Percentiles rank a stretch among this genome's conserved stretches.
phyloP scores from a whole-genome alignment of 2,329 filamentous ascomycete species.

The Ophiostoma angusticollis region DNA sequence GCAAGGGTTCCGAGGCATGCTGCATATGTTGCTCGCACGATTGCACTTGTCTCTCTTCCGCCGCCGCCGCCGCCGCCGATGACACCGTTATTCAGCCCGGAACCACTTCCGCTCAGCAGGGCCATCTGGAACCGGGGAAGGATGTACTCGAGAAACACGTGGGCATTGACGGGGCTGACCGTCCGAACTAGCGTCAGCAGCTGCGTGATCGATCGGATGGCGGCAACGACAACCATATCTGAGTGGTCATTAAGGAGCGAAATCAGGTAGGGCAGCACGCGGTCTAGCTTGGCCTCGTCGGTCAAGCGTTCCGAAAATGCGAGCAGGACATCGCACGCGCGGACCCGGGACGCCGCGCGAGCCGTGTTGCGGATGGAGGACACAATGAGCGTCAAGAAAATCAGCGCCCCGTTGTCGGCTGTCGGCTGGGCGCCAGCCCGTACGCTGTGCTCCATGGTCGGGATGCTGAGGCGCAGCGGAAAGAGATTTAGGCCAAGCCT shows the following conservation, averaged over 20 bases:
- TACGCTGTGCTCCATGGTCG: slow-evolving; percentile 65
- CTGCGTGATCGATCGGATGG: slow-evolving; percentile 77
- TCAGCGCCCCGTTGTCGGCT: slow-evolving; percentile 77
- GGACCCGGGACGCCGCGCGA: slow-evolving; percentile 71
- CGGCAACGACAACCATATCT: slow-evolving; percentile 74
- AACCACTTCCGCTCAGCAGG: slow-evolving; percentile 33
- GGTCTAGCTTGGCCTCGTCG: slow-evolving; percentile 90
- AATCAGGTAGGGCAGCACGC: slow-evolving; percentile 83
- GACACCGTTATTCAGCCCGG: not conserved
- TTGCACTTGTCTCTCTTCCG: slow-evolving; percentile 22
- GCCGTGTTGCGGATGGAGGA: slow-evolving; percentile 83
- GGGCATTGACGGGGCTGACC: slow-evolving; percentile 66
- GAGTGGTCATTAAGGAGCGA: slow-evolving; percentile 68
- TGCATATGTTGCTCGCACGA: slow-evolving; percentile 84
- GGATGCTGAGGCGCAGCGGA: slow-evolving; percentile 74
- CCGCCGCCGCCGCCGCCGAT: not conserved
- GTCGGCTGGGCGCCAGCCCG: slow-evolving; percentile 47
- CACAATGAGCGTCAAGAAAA: slow-evolving; percentile 81
- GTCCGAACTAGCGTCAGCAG: slow-evolving; percentile 75
- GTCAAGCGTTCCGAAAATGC: slow-evolving; percentile 85
- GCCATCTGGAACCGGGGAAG: slow-evolving; percentile 48
- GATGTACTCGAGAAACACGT: slow-evolving; percentile 57
- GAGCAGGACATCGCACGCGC: slow-evolving; percentile 80
- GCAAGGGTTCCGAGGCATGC: slow-evolving; percentile 83
- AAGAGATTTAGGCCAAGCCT: slow-evolving; percentile 51